Conservation (phyloP, 169 alveolate species). For the Babesia ovis region DNA sequence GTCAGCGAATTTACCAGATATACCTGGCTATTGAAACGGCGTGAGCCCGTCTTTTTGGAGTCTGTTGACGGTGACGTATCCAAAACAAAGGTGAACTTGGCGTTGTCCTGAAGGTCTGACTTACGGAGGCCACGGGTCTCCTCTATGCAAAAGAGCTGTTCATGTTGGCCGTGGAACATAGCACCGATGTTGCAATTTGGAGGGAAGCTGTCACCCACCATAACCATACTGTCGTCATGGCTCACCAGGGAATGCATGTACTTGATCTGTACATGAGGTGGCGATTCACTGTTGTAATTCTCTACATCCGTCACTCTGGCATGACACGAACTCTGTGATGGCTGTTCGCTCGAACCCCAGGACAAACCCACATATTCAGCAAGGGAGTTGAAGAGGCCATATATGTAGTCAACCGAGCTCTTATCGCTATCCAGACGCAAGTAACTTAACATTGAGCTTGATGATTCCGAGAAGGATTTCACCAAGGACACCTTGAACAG, state of each 20-base stretch:
- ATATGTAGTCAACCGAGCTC: conserved; percentile 9
- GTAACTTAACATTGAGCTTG: neutral
- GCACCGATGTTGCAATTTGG: conserved; percentile 32
- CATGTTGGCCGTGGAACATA: conserved; percentile 46
- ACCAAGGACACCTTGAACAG: conserved; percentile 48
- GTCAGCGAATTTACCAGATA: conserved; percentile 34
- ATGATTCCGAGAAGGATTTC: conserved; percentile 1
- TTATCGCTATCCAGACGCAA: neutral
- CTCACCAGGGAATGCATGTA: conserved; percentile 22
- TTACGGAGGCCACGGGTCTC: conserved; percentile 27
- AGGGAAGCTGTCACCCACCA: conserved; percentile 28
- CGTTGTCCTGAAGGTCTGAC: conserved; percentile 19
- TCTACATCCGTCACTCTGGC: neutral
- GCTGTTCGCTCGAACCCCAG: neutral
- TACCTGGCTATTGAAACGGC: conserved; percentile 16
- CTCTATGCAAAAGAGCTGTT: conserved; percentile 44
- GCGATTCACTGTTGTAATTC: neutral
- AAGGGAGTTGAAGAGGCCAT: conserved; percentile 20
- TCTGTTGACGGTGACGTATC: conserved; percentile 17
- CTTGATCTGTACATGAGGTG: conserved; percentile 34
- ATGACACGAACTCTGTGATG: neutral
- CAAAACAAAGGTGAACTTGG: conserved; percentile 46
- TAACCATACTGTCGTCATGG: neutral
- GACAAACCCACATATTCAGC: conserved; percentile 41
- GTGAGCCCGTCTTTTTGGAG: neutral